Conservation (phyloP, 192 early-diverging fungal species). For the Umbelopsis sp. region DNA sequence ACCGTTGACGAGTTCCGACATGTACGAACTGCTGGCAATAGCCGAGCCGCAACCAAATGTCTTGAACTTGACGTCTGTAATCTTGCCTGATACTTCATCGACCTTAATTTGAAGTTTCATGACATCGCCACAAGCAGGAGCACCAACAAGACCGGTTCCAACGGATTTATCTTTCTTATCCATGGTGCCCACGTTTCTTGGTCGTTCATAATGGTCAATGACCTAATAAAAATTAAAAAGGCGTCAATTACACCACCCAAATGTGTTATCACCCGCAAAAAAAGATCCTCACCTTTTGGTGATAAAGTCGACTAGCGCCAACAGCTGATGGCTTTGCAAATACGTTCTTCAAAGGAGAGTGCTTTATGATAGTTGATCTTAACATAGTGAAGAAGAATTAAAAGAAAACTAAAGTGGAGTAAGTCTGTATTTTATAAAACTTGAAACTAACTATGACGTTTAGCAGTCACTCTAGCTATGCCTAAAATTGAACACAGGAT, state of each 20-base stretch:
- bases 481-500: slow-evolving; percentile 54
- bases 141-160: slow-evolving; percentile 91
- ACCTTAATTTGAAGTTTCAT: slow-evolving; percentile 97
- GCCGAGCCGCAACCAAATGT: slow-evolving; percentile 98
- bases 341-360: neutral
- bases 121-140: slow-evolving; percentile 85
- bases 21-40: slow-evolving; percentile 87
- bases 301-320: slow-evolving; percentile 16
- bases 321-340: neutral
- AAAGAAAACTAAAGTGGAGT: neutral
- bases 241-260: neutral
- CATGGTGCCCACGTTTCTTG: slow-evolving; percentile 93
- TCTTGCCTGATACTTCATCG: slow-evolving; percentile 85
- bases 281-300: slow-evolving; percentile 23
- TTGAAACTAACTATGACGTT: slow-evolving; percentile 5
- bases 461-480: slow-evolving; percentile 7
- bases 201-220: slow-evolving; percentile 97
- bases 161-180: slow-evolving; percentile 84
- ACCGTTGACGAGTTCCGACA: slow-evolving; percentile 92
- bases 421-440: neutral
- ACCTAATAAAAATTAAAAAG: slow-evolving; percentile 52
- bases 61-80: slow-evolving; percentile 96
- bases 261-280: neutral
- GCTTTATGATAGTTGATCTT: neutral
- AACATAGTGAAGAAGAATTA: neutral